Evolutionary conservation across 768 basidiomycete species (phyloP), one percentile per base, ranked within the genome.

Genomic region (Macrolepiota fuliginosa): DNA sequence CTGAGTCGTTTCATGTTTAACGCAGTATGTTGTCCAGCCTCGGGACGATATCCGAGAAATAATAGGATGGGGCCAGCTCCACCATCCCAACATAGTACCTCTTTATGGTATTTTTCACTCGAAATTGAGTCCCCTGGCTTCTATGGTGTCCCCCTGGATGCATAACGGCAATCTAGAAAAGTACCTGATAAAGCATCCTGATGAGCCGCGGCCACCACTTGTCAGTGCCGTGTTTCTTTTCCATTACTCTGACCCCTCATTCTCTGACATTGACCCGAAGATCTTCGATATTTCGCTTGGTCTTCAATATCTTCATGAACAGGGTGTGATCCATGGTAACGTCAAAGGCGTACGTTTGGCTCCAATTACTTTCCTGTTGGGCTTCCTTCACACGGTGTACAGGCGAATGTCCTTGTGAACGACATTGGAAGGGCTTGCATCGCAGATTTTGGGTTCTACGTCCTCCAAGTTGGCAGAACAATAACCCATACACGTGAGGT

Each of bases 341-440:
- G 47, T 68, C 40, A 65, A 67, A 63, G 64, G 66, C 32, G 67
- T 68, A 49, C 46, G 19, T 22, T 3, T 42, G 0, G n/a, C 37
- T 22, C 15, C 17, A 3, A 55, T 24, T 24, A 12, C 10, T 49
- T 13, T 10, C 9, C 15, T 29, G 32, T 6, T 2, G n/a, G 12
- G 6, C 49, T 13, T 54, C 45, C 17, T 36, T 49, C 19, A 53
- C 12, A 15, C 3, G 36, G 1, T 32, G 4, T n/a, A 13, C 46
- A 68, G 66, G 64, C 54, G n/a, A 67, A 68, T 47, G 53, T 68
- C n/a, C 64, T 68, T 10, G 52, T 68, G 4, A 56, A 51, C 17
- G 37, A 58, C 17, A 10, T 56, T 11, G 60, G 58, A 17, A 51
- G 51, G 17, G 67, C 64, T 10, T 66, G 66, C 61, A 40, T 69